These are phyloP conservation scores for Diphasiastrum complanatum DNA, from an alignment of 83 land plant species.

Conservation along the genomic window DNA sequence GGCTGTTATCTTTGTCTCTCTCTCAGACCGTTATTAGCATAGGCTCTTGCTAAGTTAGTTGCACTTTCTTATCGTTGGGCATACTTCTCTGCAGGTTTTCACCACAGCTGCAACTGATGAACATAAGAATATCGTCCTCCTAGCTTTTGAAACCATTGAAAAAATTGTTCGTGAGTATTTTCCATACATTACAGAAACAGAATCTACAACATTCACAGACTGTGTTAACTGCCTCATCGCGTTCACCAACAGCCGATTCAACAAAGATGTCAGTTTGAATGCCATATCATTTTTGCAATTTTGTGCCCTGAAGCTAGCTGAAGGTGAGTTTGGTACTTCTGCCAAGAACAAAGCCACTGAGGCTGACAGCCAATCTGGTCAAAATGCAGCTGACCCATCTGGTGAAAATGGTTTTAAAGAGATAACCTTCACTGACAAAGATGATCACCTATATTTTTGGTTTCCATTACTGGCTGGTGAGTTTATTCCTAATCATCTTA, in stretches of 20 bases:
- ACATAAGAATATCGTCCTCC: constrained; percentile 88
- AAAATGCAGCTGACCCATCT: constrained; percentile 19
- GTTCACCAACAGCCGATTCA: constrained; percentile 91
- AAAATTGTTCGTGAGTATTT: constrained; percentile 95
- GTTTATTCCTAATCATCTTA: constrained; percentile 3
- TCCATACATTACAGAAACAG: constrained; percentile 97
- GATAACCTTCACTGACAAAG: constrained; percentile 56
- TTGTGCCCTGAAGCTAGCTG: constrained; percentile 93
- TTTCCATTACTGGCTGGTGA: constrained; percentile 92
- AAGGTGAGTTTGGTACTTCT: constrained; percentile 80
- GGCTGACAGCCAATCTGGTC: constrained; percentile 21
- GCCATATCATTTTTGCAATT: constrained; percentile 89
- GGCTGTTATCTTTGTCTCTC: too few relatives aligned
- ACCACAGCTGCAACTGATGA: constrained; percentile 98
- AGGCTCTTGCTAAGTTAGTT: too few relatives aligned
- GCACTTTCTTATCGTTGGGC: not conserved
- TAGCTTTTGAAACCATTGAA: constrained; percentile 98
- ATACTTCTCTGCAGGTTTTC: constrained; percentile 65
- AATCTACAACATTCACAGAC: constrained; percentile 94
- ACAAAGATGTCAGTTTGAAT: constrained; percentile 91
- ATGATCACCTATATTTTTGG: constrained; percentile 95
- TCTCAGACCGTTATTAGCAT: too few relatives aligned
- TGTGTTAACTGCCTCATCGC: constrained; percentile 98
- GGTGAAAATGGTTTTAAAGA: constrained; percentile 43
- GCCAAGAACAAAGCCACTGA: constrained; percentile 49